Conservation (phyloP, 768 basidiomycete genomes). For the Hygrophoropsis aurantiaca region DNA sequence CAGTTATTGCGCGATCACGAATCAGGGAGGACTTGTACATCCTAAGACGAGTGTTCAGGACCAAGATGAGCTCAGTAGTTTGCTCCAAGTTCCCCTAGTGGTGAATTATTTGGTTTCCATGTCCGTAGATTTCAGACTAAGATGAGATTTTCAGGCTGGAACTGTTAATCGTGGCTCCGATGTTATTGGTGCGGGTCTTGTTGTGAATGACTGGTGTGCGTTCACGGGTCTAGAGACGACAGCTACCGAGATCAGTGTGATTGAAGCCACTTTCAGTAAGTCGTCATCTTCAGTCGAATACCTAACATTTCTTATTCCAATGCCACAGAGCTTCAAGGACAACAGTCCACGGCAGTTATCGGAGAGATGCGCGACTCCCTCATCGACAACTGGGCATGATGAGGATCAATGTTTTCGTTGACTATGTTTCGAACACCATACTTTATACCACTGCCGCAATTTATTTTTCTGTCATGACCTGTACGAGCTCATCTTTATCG, state of each 20-base stretch:
- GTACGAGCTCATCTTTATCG: too few relatives aligned
- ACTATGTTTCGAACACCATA: too few relatives aligned
- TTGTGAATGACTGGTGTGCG: constrained; percentile 99
- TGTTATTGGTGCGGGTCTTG: constrained; percentile 94
- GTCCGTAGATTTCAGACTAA: constrained; percentile 6
- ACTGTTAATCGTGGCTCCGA: constrained; percentile 99
- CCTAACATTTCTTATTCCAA: constrained; percentile 5
- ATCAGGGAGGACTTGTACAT: constrained; percentile 97
- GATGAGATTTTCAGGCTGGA: constrained; percentile 63
- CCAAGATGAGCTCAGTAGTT: constrained; percentile 92
- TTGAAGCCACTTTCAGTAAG: constrained; percentile 96
- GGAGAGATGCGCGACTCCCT: constrained; percentile 90
- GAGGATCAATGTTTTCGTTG: not conserved
- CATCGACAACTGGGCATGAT: constrained; percentile 89
- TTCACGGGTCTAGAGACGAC: constrained; percentile 99
- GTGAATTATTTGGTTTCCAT: constrained; percentile 47
- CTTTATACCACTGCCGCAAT: too few relatives aligned
- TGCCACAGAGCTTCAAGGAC: constrained; percentile 78
- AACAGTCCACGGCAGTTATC: constrained; percentile 78
- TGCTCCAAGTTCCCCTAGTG: constrained; percentile 93
- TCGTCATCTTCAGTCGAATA: constrained; percentile 16
- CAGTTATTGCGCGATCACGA: constrained; percentile 91
- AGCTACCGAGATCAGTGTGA: constrained; percentile 98
- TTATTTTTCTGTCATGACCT: too few relatives aligned
- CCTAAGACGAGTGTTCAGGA: constrained; percentile 97